These are phyloP conservation scores for Glycine latifolia DNA, from an alignment of 306 rosid genomes.

Conservation along the genomic window DNA sequence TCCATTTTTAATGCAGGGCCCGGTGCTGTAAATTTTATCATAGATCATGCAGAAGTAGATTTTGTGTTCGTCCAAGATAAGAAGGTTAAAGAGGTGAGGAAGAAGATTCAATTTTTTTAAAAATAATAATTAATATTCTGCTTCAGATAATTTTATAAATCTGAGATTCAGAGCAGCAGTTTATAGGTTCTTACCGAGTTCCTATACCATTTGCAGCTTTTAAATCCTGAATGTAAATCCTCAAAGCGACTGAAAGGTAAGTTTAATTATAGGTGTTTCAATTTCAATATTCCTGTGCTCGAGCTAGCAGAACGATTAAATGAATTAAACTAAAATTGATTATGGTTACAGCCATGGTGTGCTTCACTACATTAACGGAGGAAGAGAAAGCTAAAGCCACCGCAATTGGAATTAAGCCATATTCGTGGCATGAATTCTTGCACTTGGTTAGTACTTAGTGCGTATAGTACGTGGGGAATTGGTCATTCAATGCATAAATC, in stretches of 20 bases:
- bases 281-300: conserved; percentile 14
- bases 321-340: conserved; percentile 38
- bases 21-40: conserved; percentile 67
- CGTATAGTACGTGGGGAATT: conserved; percentile 23
- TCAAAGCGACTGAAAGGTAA: conserved; percentile 70
- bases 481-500: not conserved
- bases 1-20: conserved; percentile 58
- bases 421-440: conserved; percentile 83
- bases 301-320: conserved; percentile 5
- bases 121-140: not conserved
- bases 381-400: conserved; percentile 65
- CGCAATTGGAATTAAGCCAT: conserved; percentile 63
- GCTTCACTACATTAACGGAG: conserved; percentile 77
- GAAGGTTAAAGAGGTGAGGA: conserved; percentile 83
- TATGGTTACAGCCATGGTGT: conserved; percentile 69
- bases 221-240: conserved; percentile 62
- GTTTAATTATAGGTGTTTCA: conserved; percentile 37
- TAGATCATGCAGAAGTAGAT: conserved; percentile 83
- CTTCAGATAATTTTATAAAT: conserved; percentile 7
- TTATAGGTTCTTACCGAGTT: conserved; percentile 40
- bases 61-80: conserved; percentile 73
- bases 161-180: not conserved
- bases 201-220: conserved; percentile 58
- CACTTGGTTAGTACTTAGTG: conserved; percentile 58
- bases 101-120: too few species aligned